Base-by-base conservation (phyloP, 2,329 filamentous ascomycete species). In the Colletotrichum costaricense region DNA sequence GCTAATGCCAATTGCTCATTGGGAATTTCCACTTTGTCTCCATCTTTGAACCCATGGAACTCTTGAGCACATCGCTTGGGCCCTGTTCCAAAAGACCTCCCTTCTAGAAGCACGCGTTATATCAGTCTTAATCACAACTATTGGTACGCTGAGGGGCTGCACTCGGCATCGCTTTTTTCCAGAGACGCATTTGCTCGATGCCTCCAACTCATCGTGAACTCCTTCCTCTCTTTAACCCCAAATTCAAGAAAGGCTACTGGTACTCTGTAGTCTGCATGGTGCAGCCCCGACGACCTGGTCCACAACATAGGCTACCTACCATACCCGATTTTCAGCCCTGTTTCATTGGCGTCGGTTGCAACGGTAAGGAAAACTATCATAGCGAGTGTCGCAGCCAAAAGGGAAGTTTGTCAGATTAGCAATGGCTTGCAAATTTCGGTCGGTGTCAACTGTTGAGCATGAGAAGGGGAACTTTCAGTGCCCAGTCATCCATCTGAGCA, bases 1-100 rank as follows among this genome's bases (percentile, higher is more conserved):
- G 16, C 42, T 49, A 59, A 64, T 64, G 30, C 58, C 35, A 60
- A 72, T 72, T 54, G 66, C 54, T 55, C 24, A 46, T 63, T 28
- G n/a, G 19, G 12, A 42, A 52, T 11, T 30, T 42, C 66, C 66
- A 24, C 56, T 67, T 11, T 9, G 49, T 49, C 49, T 16, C 63
- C 63, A 11, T 52, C 52, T 57, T n/a, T 14, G 49, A n/a, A 7
- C 26, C 54, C 67, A 46, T 33, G 58, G 35, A 54, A 42, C 57
- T 38, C 56, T 38, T 12, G 12, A 52, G 58, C 64, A 14, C 54
- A 38, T 63, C 38, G 38, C 28, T 60, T 49, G 22, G 30, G 30
- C 30, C 30, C 9, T 4, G 30, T 11, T 33, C 30, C 30, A 3
- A 33, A 46, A 3, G 14, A 6, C 35, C 42, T 46, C 7, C 7